Evolutionary conservation across 179 eudicot species (phyloP).

Genomic region (Vitellaria paradoxa): DNA sequence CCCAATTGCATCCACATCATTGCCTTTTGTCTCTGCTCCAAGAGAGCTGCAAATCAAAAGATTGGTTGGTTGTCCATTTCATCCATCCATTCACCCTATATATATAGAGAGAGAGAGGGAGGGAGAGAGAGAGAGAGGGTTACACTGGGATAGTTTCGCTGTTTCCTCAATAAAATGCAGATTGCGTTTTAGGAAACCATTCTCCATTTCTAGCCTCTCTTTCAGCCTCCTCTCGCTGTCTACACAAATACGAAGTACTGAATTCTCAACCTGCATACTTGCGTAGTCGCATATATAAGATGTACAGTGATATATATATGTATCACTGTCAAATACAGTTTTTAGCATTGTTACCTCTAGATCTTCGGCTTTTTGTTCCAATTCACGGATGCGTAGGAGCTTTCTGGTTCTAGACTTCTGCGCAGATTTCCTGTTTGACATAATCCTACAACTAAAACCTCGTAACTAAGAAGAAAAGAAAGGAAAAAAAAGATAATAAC

Average conservation of each 20-base stretch:
- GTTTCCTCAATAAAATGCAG: not conserved
- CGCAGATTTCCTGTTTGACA: constrained; percentile 26
- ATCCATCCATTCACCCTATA: not conserved
- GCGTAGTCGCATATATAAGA: not conserved
- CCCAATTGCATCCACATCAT: not conserved
- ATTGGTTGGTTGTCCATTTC: not conserved
- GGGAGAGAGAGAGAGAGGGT: constrained; percentile 1
- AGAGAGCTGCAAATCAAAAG: not conserved
- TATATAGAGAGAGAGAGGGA: not conserved
- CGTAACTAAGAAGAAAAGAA: too few relatives aligned
- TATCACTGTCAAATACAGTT: too few relatives aligned
- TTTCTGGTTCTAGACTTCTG: constrained; percentile 24
- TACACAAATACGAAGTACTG: not conserved
- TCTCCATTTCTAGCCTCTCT: not conserved
- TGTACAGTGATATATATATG: not conserved
- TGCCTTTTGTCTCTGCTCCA: not conserved
- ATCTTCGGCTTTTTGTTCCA: constrained; percentile 18
- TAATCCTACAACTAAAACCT: constrained; percentile 11
- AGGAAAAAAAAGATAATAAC: too few relatives aligned
- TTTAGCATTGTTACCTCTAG: constrained; percentile 12
- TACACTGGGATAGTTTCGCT: not conserved
- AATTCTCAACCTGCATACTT: not conserved
- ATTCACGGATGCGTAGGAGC: constrained; percentile 7
- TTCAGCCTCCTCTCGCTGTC: not conserved
- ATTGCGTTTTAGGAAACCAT: not conserved